Evolutionary conservation across 257 asterid species (phyloP).

Genomic region (Datura wrightii): DNA sequence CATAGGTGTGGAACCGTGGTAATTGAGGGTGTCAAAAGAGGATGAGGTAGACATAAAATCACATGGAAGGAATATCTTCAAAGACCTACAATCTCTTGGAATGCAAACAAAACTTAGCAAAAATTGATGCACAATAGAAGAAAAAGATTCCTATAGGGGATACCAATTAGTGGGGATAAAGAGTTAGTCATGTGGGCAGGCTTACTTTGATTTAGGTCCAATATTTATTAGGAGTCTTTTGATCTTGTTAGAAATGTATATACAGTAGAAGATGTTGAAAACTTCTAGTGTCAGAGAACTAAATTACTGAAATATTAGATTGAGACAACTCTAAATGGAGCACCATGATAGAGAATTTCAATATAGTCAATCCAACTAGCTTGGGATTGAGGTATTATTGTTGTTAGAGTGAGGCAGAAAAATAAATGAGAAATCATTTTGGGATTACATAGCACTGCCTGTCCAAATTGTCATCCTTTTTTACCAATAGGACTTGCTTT

Average conservation of each 20-base stretch:
- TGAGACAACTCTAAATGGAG: constrained; percentile 16
- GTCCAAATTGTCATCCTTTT: background rate
- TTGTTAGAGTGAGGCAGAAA: background rate
- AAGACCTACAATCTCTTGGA: constrained; percentile 18
- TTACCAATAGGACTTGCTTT: constrained; percentile 11
- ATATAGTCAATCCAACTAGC: background rate
- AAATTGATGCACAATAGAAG: background rate
- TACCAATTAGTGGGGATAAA: background rate
- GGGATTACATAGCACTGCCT: background rate
- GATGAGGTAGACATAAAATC: background rate
- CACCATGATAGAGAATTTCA: background rate
- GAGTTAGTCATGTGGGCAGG: background rate
- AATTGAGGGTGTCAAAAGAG: background rate
- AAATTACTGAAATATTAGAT: constrained; percentile 11
- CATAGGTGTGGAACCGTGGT: background rate
- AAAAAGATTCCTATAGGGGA: background rate
- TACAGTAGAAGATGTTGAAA: background rate
- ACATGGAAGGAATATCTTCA: background rate
- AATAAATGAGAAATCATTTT: background rate
- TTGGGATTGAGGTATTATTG: background rate
- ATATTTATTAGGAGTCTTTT: background rate
- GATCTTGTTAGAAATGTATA: background rate
- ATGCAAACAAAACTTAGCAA: background rate
- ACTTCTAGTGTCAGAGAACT: constrained; percentile 1
- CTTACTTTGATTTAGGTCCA: constrained; percentile 21